phyloP scores from a whole-genome alignment of 2,329 filamentous ascomycete genomes.

The Calonectria multiphialidica region DNA sequence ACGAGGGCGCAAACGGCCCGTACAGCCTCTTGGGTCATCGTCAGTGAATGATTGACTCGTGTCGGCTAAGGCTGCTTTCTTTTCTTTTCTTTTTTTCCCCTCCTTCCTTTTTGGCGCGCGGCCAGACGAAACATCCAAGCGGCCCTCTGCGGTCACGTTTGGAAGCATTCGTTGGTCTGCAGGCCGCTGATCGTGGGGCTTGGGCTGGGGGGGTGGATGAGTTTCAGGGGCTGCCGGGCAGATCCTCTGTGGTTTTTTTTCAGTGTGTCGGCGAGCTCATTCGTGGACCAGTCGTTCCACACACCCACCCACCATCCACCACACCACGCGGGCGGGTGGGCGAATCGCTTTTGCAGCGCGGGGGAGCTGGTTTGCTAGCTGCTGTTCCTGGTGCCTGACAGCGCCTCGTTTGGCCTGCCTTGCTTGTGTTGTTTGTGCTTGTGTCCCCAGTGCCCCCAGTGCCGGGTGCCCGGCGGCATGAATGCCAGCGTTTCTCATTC shows the following conservation, averaged over 20 bases:
- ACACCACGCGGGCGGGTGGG: not conserved
- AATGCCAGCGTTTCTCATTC: constrained; percentile 8
- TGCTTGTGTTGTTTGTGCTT: not conserved
- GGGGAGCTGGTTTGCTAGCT: not conserved
- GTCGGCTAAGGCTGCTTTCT: not conserved
- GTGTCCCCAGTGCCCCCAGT: too few species aligned
- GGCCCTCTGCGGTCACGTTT: not conserved
- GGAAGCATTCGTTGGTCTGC: constrained; percentile 30
- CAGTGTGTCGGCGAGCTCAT: not conserved
- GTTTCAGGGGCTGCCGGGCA: constrained; percentile 17
- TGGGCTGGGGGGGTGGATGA: not conserved
- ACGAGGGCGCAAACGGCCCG: constrained; percentile 6
- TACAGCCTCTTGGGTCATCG: too few species aligned
- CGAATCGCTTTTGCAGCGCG: not conserved
- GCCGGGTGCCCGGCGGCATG: not conserved
- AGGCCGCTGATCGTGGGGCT: constrained; percentile 17
- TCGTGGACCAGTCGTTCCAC: not conserved
- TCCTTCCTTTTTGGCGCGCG: constrained; percentile 38
- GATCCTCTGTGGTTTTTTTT: not conserved
- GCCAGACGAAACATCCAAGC: constrained; percentile 39
- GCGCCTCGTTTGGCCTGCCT: not conserved
- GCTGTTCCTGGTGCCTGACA: not conserved
- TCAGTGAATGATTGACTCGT: not conserved
- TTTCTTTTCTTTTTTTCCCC: not conserved
- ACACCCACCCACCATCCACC: not conserved